Conservation (phyloP, 73 alveolate species). For the Halteria grandinella region DNA sequence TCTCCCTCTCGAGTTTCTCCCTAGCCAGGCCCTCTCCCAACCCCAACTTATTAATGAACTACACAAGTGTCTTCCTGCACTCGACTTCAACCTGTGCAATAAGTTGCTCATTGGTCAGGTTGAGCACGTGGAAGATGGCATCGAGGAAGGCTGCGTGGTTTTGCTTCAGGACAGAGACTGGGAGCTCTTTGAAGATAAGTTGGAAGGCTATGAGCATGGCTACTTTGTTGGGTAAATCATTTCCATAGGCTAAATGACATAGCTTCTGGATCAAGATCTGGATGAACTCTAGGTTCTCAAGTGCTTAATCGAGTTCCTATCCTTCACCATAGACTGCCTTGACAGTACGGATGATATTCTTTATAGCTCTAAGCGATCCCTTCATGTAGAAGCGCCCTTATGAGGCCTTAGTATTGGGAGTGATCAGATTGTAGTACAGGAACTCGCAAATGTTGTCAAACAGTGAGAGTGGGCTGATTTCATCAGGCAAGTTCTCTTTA, state of each 20-base stretch:
- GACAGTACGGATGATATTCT: slow-evolving; percentile 47
- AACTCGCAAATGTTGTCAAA: slow-evolving; percentile 60
- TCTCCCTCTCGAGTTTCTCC: too few relatives aligned
- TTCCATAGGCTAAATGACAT: slow-evolving; percentile 58
- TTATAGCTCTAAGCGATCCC: slow-evolving; percentile 48
- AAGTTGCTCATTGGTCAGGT: slow-evolving; percentile 28
- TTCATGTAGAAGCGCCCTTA: slow-evolving; percentile 40
- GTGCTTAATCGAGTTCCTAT: slow-evolving; percentile 11
- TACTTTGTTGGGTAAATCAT: slow-evolving; percentile 59
- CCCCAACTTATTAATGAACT: slow-evolving; percentile 31
- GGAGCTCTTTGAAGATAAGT: slow-evolving; percentile 45
- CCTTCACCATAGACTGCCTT: slow-evolving; percentile 47
- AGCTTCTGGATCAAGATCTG: slow-evolving; percentile 41
- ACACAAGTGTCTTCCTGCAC: slow-evolving; percentile 12
- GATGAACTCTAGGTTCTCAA: slow-evolving; percentile 41
- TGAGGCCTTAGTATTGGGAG: slow-evolving; percentile 7
- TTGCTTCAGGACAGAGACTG: slow-evolving; percentile 8
- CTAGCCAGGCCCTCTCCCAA: too few relatives aligned
- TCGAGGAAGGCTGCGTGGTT: slow-evolving; percentile 3
- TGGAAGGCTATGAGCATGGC: slow-evolving; percentile 43
- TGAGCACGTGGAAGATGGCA: slow-evolving; percentile 18
- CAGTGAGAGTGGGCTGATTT: slow-evolving; percentile 53
- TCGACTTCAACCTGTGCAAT: slow-evolving; percentile 30
- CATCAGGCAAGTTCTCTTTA: slow-evolving; percentile 19
- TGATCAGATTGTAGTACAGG: slow-evolving; percentile 44